Evolutionary conservation across 169 alveolate species (phyloP).

Genomic region (Cryptosporidium tyzzeri): DNA sequence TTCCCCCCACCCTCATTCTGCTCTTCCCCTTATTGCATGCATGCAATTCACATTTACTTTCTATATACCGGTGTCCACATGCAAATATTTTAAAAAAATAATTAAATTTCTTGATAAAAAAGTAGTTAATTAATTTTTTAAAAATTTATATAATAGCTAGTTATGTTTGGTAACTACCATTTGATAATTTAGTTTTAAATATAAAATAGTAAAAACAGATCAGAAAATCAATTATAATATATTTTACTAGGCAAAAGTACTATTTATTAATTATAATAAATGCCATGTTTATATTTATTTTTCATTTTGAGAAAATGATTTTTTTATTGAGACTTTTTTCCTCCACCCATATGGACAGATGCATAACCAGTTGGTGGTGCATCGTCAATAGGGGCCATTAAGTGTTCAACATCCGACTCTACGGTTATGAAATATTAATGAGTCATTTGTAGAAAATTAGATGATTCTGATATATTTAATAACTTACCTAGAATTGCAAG

Average conservation of each 20-base stretch:
- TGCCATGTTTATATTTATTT: not conserved
- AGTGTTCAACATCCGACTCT: conserved; percentile 72
- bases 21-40: conserved; percentile 1
- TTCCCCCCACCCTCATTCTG: not conserved
- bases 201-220: not conserved
- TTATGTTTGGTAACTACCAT: not conserved
- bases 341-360: conserved; percentile 55
- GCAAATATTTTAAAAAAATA: not conserved
- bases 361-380: conserved; percentile 76
- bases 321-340: not conserved
- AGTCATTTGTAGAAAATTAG: not conserved
- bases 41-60: conserved; percentile 22
- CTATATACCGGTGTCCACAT: not conserved
- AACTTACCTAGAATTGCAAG: conserved; percentile 75
- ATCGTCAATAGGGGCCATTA: conserved; percentile 58
- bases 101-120: too few species aligned
- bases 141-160: not conserved
- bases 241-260: conserved; percentile 3
- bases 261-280: not conserved
- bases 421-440: not conserved
- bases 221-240: not conserved
- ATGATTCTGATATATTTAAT: not conserved
- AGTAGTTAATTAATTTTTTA: too few species aligned
- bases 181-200: not conserved
- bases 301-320: not conserved